These are phyloP conservation scores for Hymenoscyphus albidus DNA, from an alignment of 2,329 filamentous ascomycete genomes.

Conservation along the genomic window DNA sequence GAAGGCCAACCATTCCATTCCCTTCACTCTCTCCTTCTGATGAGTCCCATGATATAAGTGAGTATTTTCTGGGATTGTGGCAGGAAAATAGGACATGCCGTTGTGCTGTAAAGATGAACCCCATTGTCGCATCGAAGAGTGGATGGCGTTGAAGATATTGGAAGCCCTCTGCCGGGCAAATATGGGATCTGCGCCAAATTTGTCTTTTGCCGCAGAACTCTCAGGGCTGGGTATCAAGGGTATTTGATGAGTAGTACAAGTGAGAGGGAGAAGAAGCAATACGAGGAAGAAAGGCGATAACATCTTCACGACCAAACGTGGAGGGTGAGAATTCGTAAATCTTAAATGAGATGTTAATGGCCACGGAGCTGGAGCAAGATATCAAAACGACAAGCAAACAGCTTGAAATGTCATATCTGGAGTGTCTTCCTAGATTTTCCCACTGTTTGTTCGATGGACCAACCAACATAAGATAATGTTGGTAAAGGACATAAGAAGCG, in stretches of 20 bases:
- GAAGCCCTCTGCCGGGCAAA: conserved; percentile 46
- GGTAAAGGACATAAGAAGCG: too few species aligned
- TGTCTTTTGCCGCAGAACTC: not conserved
- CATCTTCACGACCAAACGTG: not conserved
- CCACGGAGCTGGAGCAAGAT: not conserved
- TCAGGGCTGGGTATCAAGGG: not conserved
- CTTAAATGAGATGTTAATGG: not conserved
- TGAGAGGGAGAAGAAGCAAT: not conserved
- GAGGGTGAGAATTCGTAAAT: not conserved
- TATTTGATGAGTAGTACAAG: not conserved
- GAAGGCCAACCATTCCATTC: conserved; percentile 70
- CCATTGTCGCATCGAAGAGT: conserved; percentile 71
- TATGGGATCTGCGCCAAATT: conserved; percentile 7
- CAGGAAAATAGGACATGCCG: conserved; percentile 68
- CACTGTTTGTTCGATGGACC: too few species aligned
- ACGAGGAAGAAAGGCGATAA: not conserved
- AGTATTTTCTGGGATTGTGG: conserved; percentile 59
- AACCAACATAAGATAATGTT: too few species aligned
- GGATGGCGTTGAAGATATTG: conserved; percentile 68
- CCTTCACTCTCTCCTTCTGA: conserved; percentile 43
- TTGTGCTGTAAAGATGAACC: conserved; percentile 71
- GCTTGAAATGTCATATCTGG: not conserved
- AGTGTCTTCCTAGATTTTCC: too few species aligned
- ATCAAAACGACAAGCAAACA: not conserved
- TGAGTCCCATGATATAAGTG: conserved; percentile 63